Percentiles rank a stretch among this genome's conserved stretches.
These are phyloP conservation scores for Solanum chiquidenum DNA, from an alignment of 257 asterid genomes.

Conservation along the genomic window DNA sequence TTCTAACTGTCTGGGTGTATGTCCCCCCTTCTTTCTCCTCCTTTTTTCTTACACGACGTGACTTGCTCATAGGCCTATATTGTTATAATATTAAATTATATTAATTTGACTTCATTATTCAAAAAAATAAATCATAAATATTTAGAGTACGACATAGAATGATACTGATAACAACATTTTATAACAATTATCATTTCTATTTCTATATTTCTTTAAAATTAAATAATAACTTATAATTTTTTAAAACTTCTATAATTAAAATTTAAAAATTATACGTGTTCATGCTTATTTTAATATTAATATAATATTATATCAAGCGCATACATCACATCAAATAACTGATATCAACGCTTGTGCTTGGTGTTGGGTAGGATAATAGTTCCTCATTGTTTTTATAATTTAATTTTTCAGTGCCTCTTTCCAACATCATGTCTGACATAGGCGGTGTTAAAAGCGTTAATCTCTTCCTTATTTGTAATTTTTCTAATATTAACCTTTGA, in stretches of 20 bases:
- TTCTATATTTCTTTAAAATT: background rate
- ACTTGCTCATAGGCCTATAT: background rate
- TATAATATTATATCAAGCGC: background rate
- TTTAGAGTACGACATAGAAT: background rate
- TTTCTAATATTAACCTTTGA: background rate
- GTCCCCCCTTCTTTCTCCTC: background rate
- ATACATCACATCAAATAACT: background rate
- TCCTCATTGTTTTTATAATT: no score
- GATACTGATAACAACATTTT: background rate
- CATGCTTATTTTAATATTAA: no score
- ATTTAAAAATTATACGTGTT: background rate
- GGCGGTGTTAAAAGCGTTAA: no score
- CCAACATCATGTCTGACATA: no score
- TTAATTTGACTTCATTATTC: background rate
- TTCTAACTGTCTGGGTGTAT: background rate
- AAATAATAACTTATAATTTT: no score
- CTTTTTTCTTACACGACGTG: background rate
- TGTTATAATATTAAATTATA: no score
- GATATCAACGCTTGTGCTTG: background rate
- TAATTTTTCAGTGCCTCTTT: no score
- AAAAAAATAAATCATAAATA: background rate
- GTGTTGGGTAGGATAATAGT: no score
- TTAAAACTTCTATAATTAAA: background rate
- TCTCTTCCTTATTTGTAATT: no score
- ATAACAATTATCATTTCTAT: background rate